Evolutionary conservation across 106 monocot species (phyloP).

Genomic region (Alisma plantagoaquatica): DNA sequence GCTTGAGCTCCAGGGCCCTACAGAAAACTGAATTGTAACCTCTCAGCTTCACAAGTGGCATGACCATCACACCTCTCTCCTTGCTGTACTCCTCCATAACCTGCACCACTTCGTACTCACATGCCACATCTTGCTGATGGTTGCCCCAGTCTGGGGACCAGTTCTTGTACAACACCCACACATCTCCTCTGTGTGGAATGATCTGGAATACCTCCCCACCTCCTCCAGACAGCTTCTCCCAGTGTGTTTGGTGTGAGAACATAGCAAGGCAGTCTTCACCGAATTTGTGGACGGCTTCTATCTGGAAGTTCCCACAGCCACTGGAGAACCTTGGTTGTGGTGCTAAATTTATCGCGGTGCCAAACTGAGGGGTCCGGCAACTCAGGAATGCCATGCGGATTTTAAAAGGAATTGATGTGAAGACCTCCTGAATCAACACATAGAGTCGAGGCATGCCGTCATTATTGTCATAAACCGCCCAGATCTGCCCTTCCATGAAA

Average conservation of each 20-base stretch:
- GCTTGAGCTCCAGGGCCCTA: conserved; percentile 25
- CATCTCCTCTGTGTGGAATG: conserved; percentile 52
- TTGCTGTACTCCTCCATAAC: conserved; percentile 50
- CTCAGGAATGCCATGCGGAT: conserved; percentile 9
- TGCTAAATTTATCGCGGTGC: conserved; percentile 2
- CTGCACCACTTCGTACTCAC: conserved; percentile 79
- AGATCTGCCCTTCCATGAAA: conserved; percentile 5
- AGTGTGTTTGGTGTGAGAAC: conserved; percentile 61
- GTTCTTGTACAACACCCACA: conserved; percentile 75
- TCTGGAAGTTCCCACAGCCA: conserved; percentile 20
- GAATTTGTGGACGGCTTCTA: conserved; percentile 35
- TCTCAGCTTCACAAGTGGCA: conserved; percentile 48
- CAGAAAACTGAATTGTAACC: conserved; percentile 67
- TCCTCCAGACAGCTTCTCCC: too few species aligned
- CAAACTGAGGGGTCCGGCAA: conserved; percentile 5
- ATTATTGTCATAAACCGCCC: conserved; percentile 14
- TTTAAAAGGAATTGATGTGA: conserved; percentile 14
- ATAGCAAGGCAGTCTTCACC: conserved; percentile 45
- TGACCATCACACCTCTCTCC: conserved; percentile 35
- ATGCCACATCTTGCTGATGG: conserved; percentile 45
- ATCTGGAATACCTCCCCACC: conserved; percentile 49
- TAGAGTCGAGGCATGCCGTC: conserved; percentile 20
- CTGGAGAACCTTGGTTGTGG: too few species aligned
- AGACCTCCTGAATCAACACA: conserved; percentile 6
- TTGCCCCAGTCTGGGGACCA: conserved; percentile 73